phyloP scores from a whole-genome alignment of 768 basidiomycete species.

The Kwoniella botswanensis region DNA sequence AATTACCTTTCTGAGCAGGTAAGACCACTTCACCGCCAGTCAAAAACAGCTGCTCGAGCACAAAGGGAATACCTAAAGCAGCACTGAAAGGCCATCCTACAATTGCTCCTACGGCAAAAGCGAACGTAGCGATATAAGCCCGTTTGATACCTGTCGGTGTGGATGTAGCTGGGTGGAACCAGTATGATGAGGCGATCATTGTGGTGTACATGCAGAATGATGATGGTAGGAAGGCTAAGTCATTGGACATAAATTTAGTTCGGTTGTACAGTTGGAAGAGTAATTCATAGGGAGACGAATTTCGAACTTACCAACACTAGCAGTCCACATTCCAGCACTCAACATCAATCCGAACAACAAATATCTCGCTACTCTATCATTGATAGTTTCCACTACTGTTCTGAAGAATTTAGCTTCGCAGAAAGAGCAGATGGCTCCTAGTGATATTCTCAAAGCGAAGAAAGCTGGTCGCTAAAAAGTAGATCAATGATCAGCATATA shows the following conservation, averaged over 20 bases:
- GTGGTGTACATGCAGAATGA: slow-evolving; percentile 92
- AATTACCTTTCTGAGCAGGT: slow-evolving; percentile 34
- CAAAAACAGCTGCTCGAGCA: slow-evolving; percentile 85
- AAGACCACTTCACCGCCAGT: slow-evolving; percentile 66
- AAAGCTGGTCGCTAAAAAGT: slow-evolving; percentile 74
- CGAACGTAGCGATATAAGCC: slow-evolving; percentile 67
- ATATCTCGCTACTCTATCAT: slow-evolving; percentile 90
- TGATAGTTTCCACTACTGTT: slow-evolving; percentile 77
- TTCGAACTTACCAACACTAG: slow-evolving; percentile 69
- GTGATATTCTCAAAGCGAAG: slow-evolving; percentile 81
- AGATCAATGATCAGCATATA: neutral
- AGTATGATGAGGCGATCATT: slow-evolving; percentile 75
- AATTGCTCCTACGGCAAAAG: slow-evolving; percentile 80
- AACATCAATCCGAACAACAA: slow-evolving; percentile 81
- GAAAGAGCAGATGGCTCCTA: slow-evolving; percentile 73
- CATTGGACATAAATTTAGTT: neutral
- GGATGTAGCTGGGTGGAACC: slow-evolving; percentile 59
- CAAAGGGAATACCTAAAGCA: slow-evolving; percentile 82
- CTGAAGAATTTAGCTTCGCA: slow-evolving; percentile 85
- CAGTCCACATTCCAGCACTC: slow-evolving; percentile 94
- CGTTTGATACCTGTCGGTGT: slow-evolving; percentile 65
- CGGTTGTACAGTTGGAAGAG: slow-evolving; percentile 14
- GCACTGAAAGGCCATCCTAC: slow-evolving; percentile 98
- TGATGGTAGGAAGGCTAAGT: slow-evolving; percentile 86
- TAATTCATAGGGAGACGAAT: slow-evolving; percentile 4